Conservation (phyloP, 1,139 yeast species). For the Scheffersomyces lignicola region DNA sequence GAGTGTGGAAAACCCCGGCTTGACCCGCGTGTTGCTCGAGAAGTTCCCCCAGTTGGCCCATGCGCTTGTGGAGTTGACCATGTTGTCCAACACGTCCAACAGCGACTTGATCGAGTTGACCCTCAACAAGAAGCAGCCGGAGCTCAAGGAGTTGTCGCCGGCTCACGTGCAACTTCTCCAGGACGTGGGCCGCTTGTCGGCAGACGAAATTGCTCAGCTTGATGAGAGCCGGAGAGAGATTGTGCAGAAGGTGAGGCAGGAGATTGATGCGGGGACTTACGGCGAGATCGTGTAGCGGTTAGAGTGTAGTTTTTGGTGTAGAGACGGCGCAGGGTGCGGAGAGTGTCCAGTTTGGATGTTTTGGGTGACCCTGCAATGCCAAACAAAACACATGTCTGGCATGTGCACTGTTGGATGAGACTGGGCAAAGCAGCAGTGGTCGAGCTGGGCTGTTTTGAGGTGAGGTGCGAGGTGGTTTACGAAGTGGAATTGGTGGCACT, state of each 20-base stretch:
- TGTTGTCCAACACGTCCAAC: constrained; percentile 58
- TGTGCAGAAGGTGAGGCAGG: constrained; percentile 39
- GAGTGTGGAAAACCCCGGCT: constrained; percentile 59
- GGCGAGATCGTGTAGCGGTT: constrained; percentile 31
- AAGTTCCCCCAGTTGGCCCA: constrained; percentile 79
- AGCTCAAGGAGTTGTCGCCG: constrained; percentile 43
- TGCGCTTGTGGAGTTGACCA: constrained; percentile 75
- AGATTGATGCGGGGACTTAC: constrained; percentile 47
- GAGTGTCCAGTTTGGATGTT: no score
- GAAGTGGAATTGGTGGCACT: no score
- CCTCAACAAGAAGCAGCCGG: constrained; percentile 32
- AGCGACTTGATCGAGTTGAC: constrained; percentile 53
- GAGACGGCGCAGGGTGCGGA: no score
- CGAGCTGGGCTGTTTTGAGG: no score
- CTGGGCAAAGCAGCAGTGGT: no score
- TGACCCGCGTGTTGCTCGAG: constrained; percentile 62
- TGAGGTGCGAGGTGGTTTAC: no score
- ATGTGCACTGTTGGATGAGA: no score
- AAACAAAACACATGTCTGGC: no score
- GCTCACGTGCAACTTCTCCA: constrained; percentile 55
- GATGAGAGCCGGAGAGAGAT: constrained; percentile 57
- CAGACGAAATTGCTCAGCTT: constrained; percentile 59
- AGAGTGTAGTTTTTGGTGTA: no score
- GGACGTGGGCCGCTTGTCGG: constrained; percentile 59
- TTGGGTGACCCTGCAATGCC: no score